These are phyloP conservation scores for Vitellaria paradoxa DNA, from an alignment of 179 eudicot species.

Conservation along the genomic window DNA sequence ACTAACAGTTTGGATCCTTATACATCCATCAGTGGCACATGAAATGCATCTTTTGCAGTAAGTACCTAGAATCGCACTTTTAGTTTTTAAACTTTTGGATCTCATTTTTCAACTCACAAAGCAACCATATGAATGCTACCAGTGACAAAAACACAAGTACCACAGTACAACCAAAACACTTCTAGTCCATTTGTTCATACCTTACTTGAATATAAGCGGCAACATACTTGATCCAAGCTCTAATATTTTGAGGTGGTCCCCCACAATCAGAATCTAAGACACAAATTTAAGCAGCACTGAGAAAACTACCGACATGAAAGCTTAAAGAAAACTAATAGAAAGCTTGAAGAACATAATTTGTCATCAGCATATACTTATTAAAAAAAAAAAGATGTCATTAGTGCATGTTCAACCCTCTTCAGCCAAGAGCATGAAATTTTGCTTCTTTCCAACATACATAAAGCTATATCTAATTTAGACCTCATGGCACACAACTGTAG, in stretches of 20 bases:
- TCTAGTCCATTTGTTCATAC: conserved; percentile 28
- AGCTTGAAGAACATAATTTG: neutral
- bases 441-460: neutral
- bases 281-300: conserved; percentile 22
- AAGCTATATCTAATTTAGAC: neutral
- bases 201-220: conserved; percentile 54
- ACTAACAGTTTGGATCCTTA: neutral
- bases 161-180: neutral
- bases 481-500: neutral
- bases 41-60: neutral
- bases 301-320: conserved; percentile 14
- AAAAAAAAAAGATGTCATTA: neutral
- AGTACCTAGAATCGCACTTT: neutral
- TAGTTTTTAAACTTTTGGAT: neutral
- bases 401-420: neutral
- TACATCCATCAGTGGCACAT: neutral
- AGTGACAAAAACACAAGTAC: conserved; percentile 5
- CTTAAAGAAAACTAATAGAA: neutral
- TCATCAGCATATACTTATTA: neutral
- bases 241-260: conserved; percentile 70
- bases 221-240: conserved; percentile 66
- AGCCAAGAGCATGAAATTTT: conserved; percentile 3
- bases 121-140: neutral
- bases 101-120: conserved; percentile 1
- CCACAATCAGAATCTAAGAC: conserved; percentile 36